Evolutionary conservation across 345 rosid species (phyloP), one percentile per base, ranked within the genome.

Genomic region (Camelina neglecta): DNA sequence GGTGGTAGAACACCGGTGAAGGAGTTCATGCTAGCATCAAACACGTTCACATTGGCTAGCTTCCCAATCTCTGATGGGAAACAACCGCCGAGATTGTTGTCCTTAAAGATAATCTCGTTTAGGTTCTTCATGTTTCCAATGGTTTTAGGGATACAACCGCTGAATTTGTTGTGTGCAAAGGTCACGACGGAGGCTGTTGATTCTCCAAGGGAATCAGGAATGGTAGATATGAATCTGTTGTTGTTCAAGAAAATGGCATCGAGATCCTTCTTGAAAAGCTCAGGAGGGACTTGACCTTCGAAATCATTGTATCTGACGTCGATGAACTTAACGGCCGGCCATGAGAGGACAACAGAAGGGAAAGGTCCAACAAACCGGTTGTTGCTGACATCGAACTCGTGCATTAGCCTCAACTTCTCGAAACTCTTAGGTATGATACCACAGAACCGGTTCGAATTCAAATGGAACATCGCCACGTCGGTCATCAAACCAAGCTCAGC

Each of bases 341-440:
- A 89, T 0, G 80, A 36, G 11, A 93, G 74, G 47, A 71, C 76
- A n/a, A 86, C 88, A 0, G 33, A 29, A 0, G 97, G 96, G 81
- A 92, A 92, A n/a, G 55, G 15, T 7, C 96, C 96, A 8, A 90
- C 97, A 5, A 93, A 88, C 0, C 97, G 84, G 77, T 93, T 93
- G 84, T 87, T 91, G 75, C 97, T 93, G 58, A 91, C 73, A 74
- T 93, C 98, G 31, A 93, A 91, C 80, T 93, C 98, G 13, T 80
- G 68, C 91, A 91, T 88, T 9, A 85, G 69, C 7, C 50, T 80
- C 48, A 89, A 82, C 65, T 77, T 84, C 7, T 82, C 72, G 0
- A 93, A 12, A 80, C 84, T 85, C 60, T 72, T 75, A 2, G 98
- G 98, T 23, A 93, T 62, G 72, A 91, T 81, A 24, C 98, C 98